Evolutionary conservation across 2,329 filamentous ascomycete species (phyloP).

Genomic region (Zalaria sp.): DNA sequence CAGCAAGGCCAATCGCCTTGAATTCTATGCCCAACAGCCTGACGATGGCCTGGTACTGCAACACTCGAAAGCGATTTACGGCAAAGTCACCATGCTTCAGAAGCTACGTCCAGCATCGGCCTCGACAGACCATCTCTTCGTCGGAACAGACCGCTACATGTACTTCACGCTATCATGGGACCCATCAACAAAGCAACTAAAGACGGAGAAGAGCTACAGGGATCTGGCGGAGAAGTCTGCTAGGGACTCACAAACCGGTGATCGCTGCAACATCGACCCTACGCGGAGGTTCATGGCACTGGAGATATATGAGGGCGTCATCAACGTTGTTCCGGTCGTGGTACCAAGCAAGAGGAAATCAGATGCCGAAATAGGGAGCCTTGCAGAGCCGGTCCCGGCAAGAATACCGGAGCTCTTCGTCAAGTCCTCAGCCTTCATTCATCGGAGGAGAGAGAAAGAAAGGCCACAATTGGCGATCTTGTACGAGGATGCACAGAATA

Average conservation of each 20-base stretch:
- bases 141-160: conserved; percentile 78
- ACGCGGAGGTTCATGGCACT: conserved; percentile 53
- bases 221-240: conserved; percentile 47
- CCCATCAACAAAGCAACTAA: conserved; percentile 34
- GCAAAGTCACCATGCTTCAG: conserved; percentile 74
- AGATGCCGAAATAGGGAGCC: conserved; percentile 36
- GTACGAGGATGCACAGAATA: conserved; percentile 47
- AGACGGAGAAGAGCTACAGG: conserved; percentile 43
- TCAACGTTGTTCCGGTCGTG: conserved; percentile 49
- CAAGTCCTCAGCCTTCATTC: conserved; percentile 50
- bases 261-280: conserved; percentile 74
- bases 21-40: conserved; percentile 56
- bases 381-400: conserved; percentile 47
- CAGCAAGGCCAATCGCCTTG: conserved; percentile 69
- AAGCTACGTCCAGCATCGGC: conserved; percentile 63
- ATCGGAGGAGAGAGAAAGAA: conserved; percentile 29
- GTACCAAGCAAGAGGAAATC: conserved; percentile 37
- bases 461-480: conserved; percentile 49
- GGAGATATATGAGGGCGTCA: conserved; percentile 54
- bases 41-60: conserved; percentile 51
- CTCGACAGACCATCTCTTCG: conserved; percentile 70
- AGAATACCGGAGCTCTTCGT: conserved; percentile 55
- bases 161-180: conserved; percentile 91
- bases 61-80: conserved; percentile 63
- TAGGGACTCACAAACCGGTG: conserved; percentile 66